A percentile compares a stretch with the other conserved stretches of the same genome.
phyloP scores from a whole-genome alignment of 306 rosid genomes.

The Ammopiptanthus mongolicus region DNA sequence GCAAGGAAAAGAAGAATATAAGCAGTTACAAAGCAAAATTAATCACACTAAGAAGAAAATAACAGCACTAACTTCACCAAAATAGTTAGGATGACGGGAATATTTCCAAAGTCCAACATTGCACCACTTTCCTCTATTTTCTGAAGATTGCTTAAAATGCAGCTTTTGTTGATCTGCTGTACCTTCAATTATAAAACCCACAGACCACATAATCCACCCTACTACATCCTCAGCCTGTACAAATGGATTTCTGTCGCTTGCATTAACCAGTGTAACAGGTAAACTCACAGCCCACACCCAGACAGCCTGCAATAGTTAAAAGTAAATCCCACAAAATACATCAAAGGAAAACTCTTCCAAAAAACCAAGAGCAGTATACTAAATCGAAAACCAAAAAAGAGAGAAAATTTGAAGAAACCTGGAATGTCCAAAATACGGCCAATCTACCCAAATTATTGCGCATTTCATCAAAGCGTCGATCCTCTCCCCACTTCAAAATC shows the following conservation, averaged over 20 bases:
- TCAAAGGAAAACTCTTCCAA: not conserved
- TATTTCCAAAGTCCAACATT: slow-evolving; percentile 75
- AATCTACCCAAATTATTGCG: slow-evolving; percentile 67
- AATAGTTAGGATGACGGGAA: slow-evolving; percentile 97
- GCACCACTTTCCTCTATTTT: slow-evolving; percentile 90
- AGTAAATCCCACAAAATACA: not conserved
- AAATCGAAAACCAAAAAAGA: not conserved
- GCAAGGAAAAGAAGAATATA: not conserved
- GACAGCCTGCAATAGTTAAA: slow-evolving; percentile 57
- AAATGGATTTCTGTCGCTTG: slow-evolving; percentile 60
- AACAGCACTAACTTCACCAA: slow-evolving; percentile 77
- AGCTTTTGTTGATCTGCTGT: slow-evolving; percentile 88
- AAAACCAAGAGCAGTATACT: not conserved
- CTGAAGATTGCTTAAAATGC: slow-evolving; percentile 49
- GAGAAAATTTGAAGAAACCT: slow-evolving; percentile 45
- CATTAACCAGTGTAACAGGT: slow-evolving; percentile 83
- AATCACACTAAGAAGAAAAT: slow-evolving; percentile 4
- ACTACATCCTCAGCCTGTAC: slow-evolving; percentile 56
- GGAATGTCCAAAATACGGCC: slow-evolving; percentile 92
- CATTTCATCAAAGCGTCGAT: slow-evolving; percentile 88
- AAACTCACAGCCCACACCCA: slow-evolving; percentile 99
- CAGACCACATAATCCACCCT: slow-evolving; percentile 84
- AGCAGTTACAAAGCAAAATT: not conserved
- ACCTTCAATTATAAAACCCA: slow-evolving; percentile 72
- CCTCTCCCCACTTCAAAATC: slow-evolving; percentile 96